Evolutionary conservation across 192 early-diverging fungal genomes (phyloP), one percentile per base, ranked within the genome.

Genomic region (Backusella parvicylindrica): DNA sequence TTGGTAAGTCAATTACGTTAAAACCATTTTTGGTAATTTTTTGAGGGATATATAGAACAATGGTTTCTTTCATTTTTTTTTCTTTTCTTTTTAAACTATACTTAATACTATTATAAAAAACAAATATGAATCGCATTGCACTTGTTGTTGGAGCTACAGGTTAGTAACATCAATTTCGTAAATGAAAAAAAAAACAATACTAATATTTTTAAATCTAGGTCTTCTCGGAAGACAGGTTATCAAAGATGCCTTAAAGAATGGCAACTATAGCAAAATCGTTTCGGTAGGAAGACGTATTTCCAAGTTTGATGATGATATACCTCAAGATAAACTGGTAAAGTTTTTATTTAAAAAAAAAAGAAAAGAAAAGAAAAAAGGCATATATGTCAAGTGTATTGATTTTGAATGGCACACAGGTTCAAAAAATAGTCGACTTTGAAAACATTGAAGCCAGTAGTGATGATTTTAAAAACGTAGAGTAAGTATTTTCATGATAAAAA

Each of bases 381-480:
- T n/a, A n/a, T n/a, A n/a, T n/a, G n/a, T n/a, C n/a, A n/a, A n/a
- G n/a, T n/a, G n/a, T n/a, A n/a, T n/a, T n/a, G n/a, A n/a, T n/a
- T n/a, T n/a, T n/a, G n/a, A n/a, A n/a, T n/a, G n/a, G n/a, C n/a
- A n/a, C 3, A 8, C 12, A 80, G 79, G 86, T 90, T 35, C 91
- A 94, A 78, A 86, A 91, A 70, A 82, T 85, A 3, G 84, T 93
- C n/a, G 90, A 95, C 80, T 93, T 92, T 81, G 94, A 95, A 26
- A 89, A 94, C 63, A 75, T 89, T 9, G 86, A 88, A 26, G 64
- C 75, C 3, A 36, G 66, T 70, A 72, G 76, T 3, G 67, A 75
- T 16, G 84, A 64, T 2, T 87, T 90, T 53, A 74, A 70, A 15
- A 83, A 82, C 18, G 75, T 82, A 26, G 77, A 81, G 88, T 88